Evolutionary conservation across 495 filamentous ascomycete species (phyloP).

Genomic region (Trichoderma orchidacearum): DNA sequence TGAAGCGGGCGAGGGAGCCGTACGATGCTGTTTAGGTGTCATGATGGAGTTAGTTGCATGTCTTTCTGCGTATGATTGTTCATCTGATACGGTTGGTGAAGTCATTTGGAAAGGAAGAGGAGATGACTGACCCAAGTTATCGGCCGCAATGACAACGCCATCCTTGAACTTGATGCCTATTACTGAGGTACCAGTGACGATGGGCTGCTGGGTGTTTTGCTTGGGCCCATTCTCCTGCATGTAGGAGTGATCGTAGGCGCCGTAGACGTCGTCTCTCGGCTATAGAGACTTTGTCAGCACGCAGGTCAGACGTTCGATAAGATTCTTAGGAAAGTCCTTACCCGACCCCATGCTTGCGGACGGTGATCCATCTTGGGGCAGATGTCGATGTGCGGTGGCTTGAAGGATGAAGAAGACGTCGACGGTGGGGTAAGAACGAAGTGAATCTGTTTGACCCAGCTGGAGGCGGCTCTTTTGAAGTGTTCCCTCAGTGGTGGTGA

Average conservation of each 20-base stretch:
- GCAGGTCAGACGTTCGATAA: no score
- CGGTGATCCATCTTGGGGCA: slow-evolving; percentile 4
- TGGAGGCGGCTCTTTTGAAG: neutral
- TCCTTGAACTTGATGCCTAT: slow-evolving; percentile 88
- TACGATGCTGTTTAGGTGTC: slow-evolving; percentile 71
- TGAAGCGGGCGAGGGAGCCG: slow-evolving; percentile 92
- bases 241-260: slow-evolving; percentile 77
- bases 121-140: slow-evolving; percentile 67
- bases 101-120: neutral
- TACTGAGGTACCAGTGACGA: slow-evolving; percentile 94
- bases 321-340: neutral
- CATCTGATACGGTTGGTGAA: neutral
- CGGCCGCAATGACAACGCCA: slow-evolving; percentile 89
- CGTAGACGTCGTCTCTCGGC: slow-evolving; percentile 94
- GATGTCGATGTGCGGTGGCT: neutral
- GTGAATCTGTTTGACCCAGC: neutral
- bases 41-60: slow-evolving; percentile 3
- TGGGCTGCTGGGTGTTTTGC: slow-evolving; percentile 75
- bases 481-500: neutral
- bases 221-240: slow-evolving; percentile 56
- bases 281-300: slow-evolving; percentile 15
- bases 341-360: slow-evolving; percentile 5
- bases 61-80: neutral
- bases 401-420: neutral
- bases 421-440: slow-evolving; percentile 1